Evolutionary conservation across 2,329 filamentous ascomycete genomes (phyloP).

Genomic region (Epichloe sp.): DNA sequence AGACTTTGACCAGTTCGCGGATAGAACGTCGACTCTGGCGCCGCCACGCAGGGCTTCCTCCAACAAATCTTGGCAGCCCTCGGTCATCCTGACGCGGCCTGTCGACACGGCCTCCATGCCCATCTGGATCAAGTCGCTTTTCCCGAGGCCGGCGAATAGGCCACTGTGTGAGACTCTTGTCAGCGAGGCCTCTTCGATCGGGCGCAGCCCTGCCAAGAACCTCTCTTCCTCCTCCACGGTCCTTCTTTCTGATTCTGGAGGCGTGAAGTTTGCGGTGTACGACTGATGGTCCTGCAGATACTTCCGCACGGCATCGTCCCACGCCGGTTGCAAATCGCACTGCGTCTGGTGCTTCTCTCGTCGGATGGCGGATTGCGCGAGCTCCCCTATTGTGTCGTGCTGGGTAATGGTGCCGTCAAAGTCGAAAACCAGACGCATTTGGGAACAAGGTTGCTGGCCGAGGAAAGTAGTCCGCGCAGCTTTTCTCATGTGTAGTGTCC

Average conservation of each 20-base stretch:
- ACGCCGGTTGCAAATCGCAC: constrained; percentile 23
- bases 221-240: constrained; percentile 25
- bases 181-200: constrained; percentile 34
- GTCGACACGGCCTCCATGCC: constrained; percentile 23
- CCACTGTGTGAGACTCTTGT: constrained; percentile 27
- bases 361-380: constrained; percentile 31
- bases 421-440: constrained; percentile 38
- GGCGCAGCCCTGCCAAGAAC: constrained; percentile 30
- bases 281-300: constrained; percentile 30
- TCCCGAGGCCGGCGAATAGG: constrained; percentile 30
- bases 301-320: constrained; percentile 30
- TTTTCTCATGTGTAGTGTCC: not conserved
- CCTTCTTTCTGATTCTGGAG: constrained; percentile 19
- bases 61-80: constrained; percentile 27
- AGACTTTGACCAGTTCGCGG: constrained; percentile 37
- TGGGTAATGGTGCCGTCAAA: constrained; percentile 48
- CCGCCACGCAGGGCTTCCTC: constrained; percentile 13
- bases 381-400: constrained; percentile 36
- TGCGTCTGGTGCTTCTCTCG: constrained; percentile 16
- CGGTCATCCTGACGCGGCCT: constrained; percentile 22
- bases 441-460: not conserved
- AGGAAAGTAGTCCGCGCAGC: too few species aligned
- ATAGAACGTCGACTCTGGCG: constrained; percentile 31
- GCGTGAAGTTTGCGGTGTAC: constrained; percentile 23
- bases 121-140: constrained; percentile 21